Base-by-base conservation (phyloP, 148 eudicot species). In the Arbutus unedo region DNA sequence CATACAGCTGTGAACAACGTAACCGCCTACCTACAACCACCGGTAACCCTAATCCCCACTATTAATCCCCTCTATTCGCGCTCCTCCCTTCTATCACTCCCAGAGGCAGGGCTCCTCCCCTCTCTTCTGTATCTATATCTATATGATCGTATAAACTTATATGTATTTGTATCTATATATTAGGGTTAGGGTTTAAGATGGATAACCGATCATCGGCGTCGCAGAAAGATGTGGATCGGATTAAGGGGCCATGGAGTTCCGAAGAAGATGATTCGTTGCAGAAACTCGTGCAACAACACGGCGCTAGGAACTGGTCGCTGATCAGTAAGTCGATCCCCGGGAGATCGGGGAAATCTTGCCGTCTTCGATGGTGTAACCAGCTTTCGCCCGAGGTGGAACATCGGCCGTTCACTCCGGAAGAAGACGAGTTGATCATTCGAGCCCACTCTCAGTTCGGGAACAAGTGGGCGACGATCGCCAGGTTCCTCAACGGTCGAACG, bases 301-400 rank as follows among this genome's bases (percentile, higher is more conserved):
- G 94, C 0, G 88, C 94, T 0, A 66, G 92, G 76, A 91, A 90
- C 70, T 93, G 97, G 97, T 78, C 97, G 23, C 8, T 89, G 77
- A 91, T 93, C 0, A 82, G 92, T 80, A 88, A 76, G 74, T 81
- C 88, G 19, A 86, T 93, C 49, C 86, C 91, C 0, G 96, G 96
- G 2, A 76, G 96, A 70, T 89, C 93, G 0, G 96, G 96, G 0
- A 93, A 93, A 41, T 91, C 94, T 0, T 93, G 94, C 23, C 88
- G 96, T 3, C 72, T 93, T 5, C 88, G 96, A 71, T 93, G 96
- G 96, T 93, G 94, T 38, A 93, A 93, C 66, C 96, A 93, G 86
- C 86, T 93, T 0, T 90, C 93, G 21, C 96, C 96, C 80, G 90
- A 84, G 79, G 97, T 93, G 48, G 91, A 90, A 77, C 93, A 86